Evolutionary conservation across 495 filamentous ascomycete species (phyloP).

Genomic region (Alectoria sarmentosa): DNA sequence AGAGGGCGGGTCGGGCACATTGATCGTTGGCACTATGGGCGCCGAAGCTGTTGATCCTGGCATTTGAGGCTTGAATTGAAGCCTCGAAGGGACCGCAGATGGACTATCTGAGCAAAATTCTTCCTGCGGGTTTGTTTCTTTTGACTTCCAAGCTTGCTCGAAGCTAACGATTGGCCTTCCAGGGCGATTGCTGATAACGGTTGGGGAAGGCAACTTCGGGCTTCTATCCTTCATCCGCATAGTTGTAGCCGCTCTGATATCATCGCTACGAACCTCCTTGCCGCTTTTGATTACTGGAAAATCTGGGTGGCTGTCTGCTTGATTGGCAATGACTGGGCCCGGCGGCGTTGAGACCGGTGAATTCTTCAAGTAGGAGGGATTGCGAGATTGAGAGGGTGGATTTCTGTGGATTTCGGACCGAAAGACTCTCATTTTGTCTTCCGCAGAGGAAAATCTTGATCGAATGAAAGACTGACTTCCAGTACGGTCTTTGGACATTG

Average conservation of each 20-base stretch:
- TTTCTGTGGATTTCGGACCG: conserved; percentile 71
- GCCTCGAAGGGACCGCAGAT: background rate
- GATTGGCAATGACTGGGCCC: conserved; percentile 12
- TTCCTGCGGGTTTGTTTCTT: conserved; percentile 34
- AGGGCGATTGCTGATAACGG: conserved; percentile 74
- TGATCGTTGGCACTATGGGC: conserved; percentile 44
- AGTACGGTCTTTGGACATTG: conserved; percentile 45
- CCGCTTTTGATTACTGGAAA: conserved; percentile 55
- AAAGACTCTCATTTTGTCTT: conserved; percentile 48
- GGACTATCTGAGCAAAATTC: background rate
- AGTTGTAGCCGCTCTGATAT: conserved; percentile 85
- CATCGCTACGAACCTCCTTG: conserved; percentile 74
- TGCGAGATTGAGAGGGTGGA: conserved; percentile 65
- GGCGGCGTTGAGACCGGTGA: conserved; percentile 33
- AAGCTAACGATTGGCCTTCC: conserved; percentile 93
- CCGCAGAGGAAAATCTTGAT: conserved; percentile 39
- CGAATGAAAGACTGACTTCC: conserved; percentile 32
- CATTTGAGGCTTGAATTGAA: conserved; percentile 19
- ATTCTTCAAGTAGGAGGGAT: conserved; percentile 66
- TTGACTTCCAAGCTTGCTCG: conserved; percentile 69
- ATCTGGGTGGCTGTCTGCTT: conserved; percentile 25
- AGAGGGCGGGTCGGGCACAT: conserved; percentile 46
- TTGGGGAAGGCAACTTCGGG: conserved; percentile 74
- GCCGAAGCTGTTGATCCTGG: conserved; percentile 30
- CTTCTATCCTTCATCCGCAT: conserved; percentile 81